Evolutionary conservation across 768 basidiomycete genomes (phyloP).

Genomic region (Boletus subparvulus): DNA sequence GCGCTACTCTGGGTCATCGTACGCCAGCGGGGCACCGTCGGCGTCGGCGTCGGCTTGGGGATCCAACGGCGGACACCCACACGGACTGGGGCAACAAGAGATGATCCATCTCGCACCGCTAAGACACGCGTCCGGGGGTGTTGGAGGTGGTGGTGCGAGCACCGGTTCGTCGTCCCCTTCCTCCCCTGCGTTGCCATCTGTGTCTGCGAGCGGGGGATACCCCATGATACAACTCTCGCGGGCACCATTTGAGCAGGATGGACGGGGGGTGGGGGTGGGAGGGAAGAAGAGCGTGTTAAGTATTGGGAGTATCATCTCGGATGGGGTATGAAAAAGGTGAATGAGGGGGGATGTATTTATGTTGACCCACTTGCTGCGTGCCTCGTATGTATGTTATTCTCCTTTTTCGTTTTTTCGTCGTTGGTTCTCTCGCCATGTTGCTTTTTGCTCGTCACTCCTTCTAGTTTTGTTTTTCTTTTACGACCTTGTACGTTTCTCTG

Average conservation of each 20-base stretch:
- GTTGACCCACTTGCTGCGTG: background rate
- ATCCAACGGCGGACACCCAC: constrained; percentile 13
- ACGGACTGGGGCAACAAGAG: constrained; percentile 28
- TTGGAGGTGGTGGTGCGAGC: constrained; percentile 8
- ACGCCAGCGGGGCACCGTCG: constrained; percentile 2
- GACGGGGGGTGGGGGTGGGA: background rate
- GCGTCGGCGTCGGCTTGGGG: constrained; percentile 18
- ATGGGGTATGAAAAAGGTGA: constrained; percentile 24
- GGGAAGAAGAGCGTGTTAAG: constrained; percentile 65
- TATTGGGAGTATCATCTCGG: constrained; percentile 71
- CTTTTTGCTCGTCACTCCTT: too few species aligned
- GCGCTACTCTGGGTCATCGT: constrained; percentile 16
- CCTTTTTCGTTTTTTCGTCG: background rate
- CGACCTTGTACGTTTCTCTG: too few species aligned
- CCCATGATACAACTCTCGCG: constrained; percentile 33
- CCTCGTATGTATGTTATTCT: constrained; percentile 1
- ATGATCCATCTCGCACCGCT: constrained; percentile 39
- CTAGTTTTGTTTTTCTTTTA: too few species aligned
- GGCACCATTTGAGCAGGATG: constrained; percentile 33
- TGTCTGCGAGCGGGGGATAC: constrained; percentile 18
- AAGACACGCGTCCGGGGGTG: constrained; percentile 19
- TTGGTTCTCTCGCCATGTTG: background rate
- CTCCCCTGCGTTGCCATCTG: constrained; percentile 27
- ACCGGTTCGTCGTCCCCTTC: constrained; percentile 26
- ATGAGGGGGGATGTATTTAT: background rate